Conservation (phyloP, 148 eudicot genomes). For the Tetragonia tetragonoides region DNA sequence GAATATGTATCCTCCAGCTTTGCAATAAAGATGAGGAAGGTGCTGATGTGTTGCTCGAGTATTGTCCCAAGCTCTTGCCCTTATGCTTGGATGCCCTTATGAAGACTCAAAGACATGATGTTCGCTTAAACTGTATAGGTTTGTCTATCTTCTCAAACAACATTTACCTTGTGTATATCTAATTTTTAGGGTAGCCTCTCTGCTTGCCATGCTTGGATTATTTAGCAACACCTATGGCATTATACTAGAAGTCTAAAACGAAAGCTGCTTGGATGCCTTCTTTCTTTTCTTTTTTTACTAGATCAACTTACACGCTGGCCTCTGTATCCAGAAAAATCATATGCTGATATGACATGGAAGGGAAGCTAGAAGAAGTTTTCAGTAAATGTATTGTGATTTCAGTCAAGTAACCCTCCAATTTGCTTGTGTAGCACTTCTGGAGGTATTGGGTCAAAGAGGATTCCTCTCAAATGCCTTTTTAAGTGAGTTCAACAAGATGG, state of each 20-base stretch:
- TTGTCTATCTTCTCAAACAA: constrained; percentile 20
- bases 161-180: neutral
- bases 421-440: constrained; percentile 65
- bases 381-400: neutral
- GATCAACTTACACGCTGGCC: neutral
- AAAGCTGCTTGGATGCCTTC: too few relatives aligned
- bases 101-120: constrained; percentile 91
- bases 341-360: neutral
- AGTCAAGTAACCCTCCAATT: constrained; percentile 16
- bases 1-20: constrained; percentile 54
- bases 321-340: neutral
- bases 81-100: constrained; percentile 69
- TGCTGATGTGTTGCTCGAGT: constrained; percentile 44
- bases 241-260: neutral
- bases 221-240: neutral
- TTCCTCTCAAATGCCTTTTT: constrained; percentile 51
- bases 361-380: constrained; percentile 17
- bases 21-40: constrained; percentile 43
- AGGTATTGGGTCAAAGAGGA: constrained; percentile 74
- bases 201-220: constrained; percentile 1
- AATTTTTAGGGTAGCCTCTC: constrained; percentile 10
- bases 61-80: constrained; percentile 61
- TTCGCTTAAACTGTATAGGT: constrained; percentile 91
- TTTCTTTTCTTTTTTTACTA: neutral
- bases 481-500: constrained; percentile 39